phyloP scores from a whole-genome alignment of 2,329 filamentous ascomycete genomes.

The Colletotrichum orchidophilum region DNA sequence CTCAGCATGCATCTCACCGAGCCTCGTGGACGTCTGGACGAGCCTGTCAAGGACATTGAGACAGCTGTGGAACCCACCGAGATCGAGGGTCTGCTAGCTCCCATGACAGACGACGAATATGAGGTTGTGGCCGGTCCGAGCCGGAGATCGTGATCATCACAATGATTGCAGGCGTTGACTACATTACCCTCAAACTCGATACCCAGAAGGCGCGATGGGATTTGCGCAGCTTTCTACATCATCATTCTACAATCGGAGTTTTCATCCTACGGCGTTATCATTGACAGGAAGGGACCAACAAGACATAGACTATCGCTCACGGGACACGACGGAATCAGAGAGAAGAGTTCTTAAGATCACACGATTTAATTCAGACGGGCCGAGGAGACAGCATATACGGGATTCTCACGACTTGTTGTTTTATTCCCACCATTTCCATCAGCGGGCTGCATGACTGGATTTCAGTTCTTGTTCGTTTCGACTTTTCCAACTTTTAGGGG shows the following conservation, averaged over 20 bases:
- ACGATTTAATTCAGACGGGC: slow-evolving; percentile 22
- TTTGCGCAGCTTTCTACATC: not conserved
- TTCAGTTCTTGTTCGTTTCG: slow-evolving; percentile 11
- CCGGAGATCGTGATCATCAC: slow-evolving; percentile 3
- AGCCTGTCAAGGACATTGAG: slow-evolving; percentile 52
- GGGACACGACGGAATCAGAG: slow-evolving; percentile 24
- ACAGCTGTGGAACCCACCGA: slow-evolving; percentile 41
- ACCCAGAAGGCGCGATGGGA: not conserved
- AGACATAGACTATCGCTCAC: slow-evolving; percentile 33
- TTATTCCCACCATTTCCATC: slow-evolving; percentile 22
- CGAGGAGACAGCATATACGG: slow-evolving; percentile 8
- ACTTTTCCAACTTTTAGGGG: slow-evolving; percentile 11
- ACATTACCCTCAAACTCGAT: not conserved
- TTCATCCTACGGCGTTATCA: slow-evolving; percentile 29
- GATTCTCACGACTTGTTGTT: slow-evolving; percentile 32
- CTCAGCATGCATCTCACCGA: slow-evolving; percentile 82
- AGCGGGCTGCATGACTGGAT: slow-evolving; percentile 30
- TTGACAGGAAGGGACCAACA: slow-evolving; percentile 35
- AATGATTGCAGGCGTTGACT: not conserved
- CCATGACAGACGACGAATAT: slow-evolving; percentile 9
- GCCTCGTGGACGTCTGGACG: slow-evolving; percentile 55
- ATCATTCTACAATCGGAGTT: slow-evolving; percentile 18
- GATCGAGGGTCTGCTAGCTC: slow-evolving; percentile 18
- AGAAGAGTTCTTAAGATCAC: slow-evolving; percentile 5
- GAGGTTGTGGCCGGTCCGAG: slow-evolving; percentile 23